phyloP scores from a whole-genome alignment of 352 stramenopile species.

The Globisporangium paroecandrum region DNA sequence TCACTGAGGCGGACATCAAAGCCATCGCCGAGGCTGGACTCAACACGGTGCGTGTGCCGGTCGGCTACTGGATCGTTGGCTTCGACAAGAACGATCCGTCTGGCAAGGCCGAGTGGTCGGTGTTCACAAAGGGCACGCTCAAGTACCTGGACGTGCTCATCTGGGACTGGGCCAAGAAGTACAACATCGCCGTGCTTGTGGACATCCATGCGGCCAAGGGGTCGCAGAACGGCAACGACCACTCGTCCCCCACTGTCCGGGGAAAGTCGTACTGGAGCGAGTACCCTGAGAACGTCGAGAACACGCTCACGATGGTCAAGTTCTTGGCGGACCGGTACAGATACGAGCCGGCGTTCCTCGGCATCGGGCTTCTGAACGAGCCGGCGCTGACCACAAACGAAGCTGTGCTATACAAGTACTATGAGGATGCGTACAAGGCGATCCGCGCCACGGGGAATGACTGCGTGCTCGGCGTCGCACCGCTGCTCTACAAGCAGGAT shows the following conservation, averaged over 20 bases:
- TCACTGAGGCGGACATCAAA: conserved; percentile 64
- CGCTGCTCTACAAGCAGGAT: conserved; percentile 48
- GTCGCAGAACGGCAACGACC: conserved; percentile 71
- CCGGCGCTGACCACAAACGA: conserved; percentile 45
- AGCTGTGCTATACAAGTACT: conserved; percentile 61
- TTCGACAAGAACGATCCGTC: conserved; percentile 56
- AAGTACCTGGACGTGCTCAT: conserved; percentile 51
- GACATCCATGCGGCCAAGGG: conserved; percentile 67
- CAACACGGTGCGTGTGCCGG: conserved; percentile 75
- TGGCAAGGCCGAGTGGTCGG: conserved; percentile 35
- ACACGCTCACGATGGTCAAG: conserved; percentile 34
- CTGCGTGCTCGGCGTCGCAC: conserved; percentile 58
- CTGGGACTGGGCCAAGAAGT: conserved; percentile 35
- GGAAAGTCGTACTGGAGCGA: conserved; percentile 44
- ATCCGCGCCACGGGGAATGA: conserved; percentile 58
- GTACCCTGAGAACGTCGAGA: conserved; percentile 57
- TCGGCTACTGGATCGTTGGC: conserved; percentile 79
- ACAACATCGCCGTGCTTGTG: conserved; percentile 56
- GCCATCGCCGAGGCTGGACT: conserved; percentile 56
- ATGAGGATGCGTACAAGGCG: conserved; percentile 55
- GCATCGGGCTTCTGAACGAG: conserved; percentile 74
- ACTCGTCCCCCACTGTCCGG: conserved; percentile 50
- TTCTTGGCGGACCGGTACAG: conserved; percentile 69
- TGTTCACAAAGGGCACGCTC: conserved; percentile 41
- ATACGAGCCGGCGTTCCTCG: conserved; percentile 62